Evolutionary conservation across 352 stramenopile species (phyloP), one percentile per base, ranked within the genome.

Genomic region (Pythium sp.): DNA sequence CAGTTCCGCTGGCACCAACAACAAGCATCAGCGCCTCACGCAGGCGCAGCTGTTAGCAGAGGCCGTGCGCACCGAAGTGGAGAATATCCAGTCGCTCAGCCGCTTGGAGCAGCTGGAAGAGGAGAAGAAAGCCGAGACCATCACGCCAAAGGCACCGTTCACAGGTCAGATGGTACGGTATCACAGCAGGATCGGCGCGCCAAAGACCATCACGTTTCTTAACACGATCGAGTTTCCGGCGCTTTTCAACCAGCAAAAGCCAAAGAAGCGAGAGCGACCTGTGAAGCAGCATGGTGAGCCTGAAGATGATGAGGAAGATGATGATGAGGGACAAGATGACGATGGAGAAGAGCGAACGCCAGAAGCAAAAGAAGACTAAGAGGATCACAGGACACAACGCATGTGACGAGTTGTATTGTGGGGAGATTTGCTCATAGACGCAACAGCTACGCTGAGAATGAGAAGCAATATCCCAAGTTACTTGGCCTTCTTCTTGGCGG

Each of bases 191-290:
- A 64, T 93, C 2, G 81, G 78, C 20, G 65, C 70, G 26, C 82
- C 81, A 9, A 93, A 93, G 70, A 90, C 81, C 22, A 92, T 95
- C 68, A 95, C 85, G 60, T 95, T 95, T 54, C 62, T 95, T 14
- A 93, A 95, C 47, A 76, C 84, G 20, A 46, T 72, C 24, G 75
- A 79, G n/a, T 93, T 85, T 49, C 87, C 87, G 6, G 38, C 73
- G 7, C 80, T 95, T 32, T 93, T 95, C 59, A 79, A 84, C 32
- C 84, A 90, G 63, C 63, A 71, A 5, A 80, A 82, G 64, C 77
- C 83, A 0, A 86, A 81, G 61, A 92, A 91, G 65, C 72, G 77
- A 20, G 73, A 83, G 26, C 78, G 78, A 43, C 79, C 71, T 15
- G 72, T 80, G 36, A 67, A 76, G 22, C 73, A 70, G 14, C 62